A percentile compares a stretch with the other conserved stretches of the same genome.
Evolutionary conservation across 495 filamentous ascomycete genomes (phyloP).

Genomic region (Cercophora newfieldiana): DNA sequence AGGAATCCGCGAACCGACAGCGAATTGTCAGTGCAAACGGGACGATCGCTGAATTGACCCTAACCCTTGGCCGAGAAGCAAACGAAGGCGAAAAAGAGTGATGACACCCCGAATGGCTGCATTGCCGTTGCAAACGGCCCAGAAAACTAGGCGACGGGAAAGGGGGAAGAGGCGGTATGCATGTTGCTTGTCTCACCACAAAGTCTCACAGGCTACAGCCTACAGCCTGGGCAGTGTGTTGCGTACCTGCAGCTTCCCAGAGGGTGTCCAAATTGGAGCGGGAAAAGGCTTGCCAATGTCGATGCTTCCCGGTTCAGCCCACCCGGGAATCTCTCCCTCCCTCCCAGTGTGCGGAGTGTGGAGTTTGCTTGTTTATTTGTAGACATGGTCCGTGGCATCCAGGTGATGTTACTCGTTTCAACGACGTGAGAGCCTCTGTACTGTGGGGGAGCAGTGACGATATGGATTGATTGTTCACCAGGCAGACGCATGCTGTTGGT

Average conservation of each 20-base stretch:
- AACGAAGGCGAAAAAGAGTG: constrained; percentile 1
- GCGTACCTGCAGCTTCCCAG: constrained; percentile 18
- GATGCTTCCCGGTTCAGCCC: neutral
- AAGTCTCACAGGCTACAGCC: neutral
- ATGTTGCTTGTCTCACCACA: neutral
- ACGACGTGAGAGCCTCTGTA: neutral
- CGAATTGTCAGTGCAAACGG: neutral
- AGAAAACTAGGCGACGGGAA: neutral
- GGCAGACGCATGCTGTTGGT: neutral
- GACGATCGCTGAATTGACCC: neutral
- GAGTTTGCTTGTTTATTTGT: neutral
- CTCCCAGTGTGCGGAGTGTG: too few relatives aligned
- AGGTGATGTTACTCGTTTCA: neutral
- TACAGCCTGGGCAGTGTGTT: neutral
- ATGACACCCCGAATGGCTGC: neutral
- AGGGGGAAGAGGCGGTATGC: neutral
- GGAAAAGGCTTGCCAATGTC: neutral
- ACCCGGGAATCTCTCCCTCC: neutral
- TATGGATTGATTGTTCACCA: neutral
- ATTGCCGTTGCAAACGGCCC: neutral
- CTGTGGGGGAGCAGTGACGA: neutral
- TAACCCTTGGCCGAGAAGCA: constrained; percentile 3
- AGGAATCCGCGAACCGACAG: neutral
- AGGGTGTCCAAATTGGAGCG: constrained; percentile 8
- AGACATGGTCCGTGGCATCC: neutral